Evolutionary conservation across 768 basidiomycete species (phyloP).

Genomic region (Mycena maculata): DNA sequence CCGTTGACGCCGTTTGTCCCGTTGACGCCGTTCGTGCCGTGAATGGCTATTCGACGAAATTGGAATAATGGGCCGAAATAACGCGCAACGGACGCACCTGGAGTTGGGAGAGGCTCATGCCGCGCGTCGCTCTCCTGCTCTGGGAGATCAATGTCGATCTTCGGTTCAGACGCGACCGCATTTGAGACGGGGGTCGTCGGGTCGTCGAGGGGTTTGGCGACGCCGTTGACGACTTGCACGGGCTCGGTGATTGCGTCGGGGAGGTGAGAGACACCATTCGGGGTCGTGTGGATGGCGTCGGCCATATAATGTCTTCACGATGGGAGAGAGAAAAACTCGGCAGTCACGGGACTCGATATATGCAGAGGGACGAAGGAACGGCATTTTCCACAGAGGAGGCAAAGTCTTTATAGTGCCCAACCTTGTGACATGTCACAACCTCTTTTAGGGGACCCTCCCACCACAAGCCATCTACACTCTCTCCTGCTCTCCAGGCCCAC

Average conservation of each 20-base stretch:
- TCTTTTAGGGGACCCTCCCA: too few species aligned
- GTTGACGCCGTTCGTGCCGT: too few species aligned
- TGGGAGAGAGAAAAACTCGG: too few species aligned
- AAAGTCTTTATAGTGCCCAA: too few species aligned
- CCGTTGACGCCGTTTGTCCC: constrained; percentile 56
- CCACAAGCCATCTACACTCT: too few species aligned
- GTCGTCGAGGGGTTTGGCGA: constrained; percentile 52
- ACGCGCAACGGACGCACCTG: constrained; percentile 56
- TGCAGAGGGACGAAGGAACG: too few species aligned
- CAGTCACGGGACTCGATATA: neutral
- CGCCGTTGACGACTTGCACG: constrained; percentile 45
- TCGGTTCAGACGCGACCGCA: constrained; percentile 61
- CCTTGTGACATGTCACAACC: too few species aligned
- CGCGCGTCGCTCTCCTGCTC: constrained; percentile 77
- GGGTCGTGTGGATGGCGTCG: constrained; percentile 15
- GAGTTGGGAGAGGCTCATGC: constrained; percentile 65
- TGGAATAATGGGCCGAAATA: too few species aligned
- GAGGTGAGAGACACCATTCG: constrained; percentile 44
- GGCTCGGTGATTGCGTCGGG: constrained; percentile 46
- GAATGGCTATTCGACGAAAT: too few species aligned
- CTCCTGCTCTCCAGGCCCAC: too few species aligned
- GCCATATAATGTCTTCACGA: too few species aligned
- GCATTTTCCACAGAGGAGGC: neutral
- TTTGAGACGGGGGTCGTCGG: constrained; percentile 72
- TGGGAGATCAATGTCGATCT: constrained; percentile 71